Percentiles rank a stretch among this genome's conserved stretches.
phyloP scores from a whole-genome alignment of 495 filamentous ascomycete species.

The Lepraria neglecta region DNA sequence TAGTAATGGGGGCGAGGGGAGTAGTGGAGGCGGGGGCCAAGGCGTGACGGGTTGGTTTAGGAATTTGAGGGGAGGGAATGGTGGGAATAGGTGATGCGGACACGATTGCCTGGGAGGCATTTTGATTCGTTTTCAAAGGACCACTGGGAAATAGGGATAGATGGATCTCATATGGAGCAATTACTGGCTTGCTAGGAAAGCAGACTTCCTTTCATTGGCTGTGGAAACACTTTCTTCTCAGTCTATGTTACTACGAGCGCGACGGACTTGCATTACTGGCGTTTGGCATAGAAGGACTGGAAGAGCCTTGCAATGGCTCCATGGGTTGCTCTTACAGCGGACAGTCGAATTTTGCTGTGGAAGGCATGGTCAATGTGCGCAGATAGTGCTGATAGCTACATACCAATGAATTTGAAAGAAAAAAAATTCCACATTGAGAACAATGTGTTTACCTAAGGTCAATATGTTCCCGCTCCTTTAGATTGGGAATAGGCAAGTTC shows the following conservation, averaged over 20 bases:
- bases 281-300: constrained; percentile 8
- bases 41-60: constrained; percentile 25
- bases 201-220: not conserved
- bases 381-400: too few species aligned
- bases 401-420: too few species aligned
- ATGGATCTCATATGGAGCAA: not conserved
- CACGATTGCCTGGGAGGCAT: not conserved
- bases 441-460: too few species aligned
- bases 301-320: not conserved
- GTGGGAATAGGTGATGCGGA: constrained; percentile 14
- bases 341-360: too few species aligned
- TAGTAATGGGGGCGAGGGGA: constrained; percentile 21
- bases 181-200: not conserved
- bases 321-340: not conserved
- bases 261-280: constrained; percentile 7
- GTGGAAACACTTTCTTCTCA: not conserved
- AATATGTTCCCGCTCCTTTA: too few species aligned
- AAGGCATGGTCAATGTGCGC: too few species aligned
- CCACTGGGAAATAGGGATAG: not conserved
- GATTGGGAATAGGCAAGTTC: too few species aligned
- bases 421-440: too few species aligned
- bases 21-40: constrained; percentile 17
- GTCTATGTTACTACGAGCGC: not conserved
- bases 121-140: not conserved
- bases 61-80: constrained; percentile 15